Evolutionary conservation across 345 rosid genomes (phyloP).

Genomic region (Brassica juncea): DNA sequence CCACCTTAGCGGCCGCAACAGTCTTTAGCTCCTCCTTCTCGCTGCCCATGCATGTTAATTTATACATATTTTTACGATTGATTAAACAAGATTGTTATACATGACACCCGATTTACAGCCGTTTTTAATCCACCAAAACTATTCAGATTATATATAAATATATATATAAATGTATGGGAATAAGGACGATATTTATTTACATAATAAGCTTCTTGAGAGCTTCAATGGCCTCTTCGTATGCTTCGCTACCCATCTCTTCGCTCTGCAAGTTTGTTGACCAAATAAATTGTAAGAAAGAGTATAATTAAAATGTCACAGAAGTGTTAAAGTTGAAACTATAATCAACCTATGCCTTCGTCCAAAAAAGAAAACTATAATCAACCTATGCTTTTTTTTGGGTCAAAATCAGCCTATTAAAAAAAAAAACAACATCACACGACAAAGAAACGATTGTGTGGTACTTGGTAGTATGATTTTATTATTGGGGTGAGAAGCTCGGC

Average conservation of each 20-base stretch:
- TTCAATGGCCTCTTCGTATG: constrained; percentile 84
- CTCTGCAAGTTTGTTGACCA: constrained; percentile 49
- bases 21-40: constrained; percentile 81
- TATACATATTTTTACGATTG: neutral
- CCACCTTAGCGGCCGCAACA: constrained; percentile 74
- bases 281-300: constrained; percentile 1
- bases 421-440: constrained; percentile 21
- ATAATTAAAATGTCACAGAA: neutral
- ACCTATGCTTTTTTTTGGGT: neutral
- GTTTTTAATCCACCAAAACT: neutral
- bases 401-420: constrained; percentile 19
- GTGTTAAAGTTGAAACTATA: constrained; percentile 21
- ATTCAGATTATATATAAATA: neutral
- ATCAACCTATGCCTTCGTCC: constrained; percentile 20
- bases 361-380: neutral
- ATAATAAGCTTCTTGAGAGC: constrained; percentile 85
- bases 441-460: neutral
- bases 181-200: constrained; percentile 38
- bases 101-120: neutral
- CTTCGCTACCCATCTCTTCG: constrained; percentile 72
- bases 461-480: neutral
- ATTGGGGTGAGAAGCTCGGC: neutral
- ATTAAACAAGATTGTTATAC: neutral
- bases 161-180: neutral
- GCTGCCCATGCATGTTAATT: constrained; percentile 38